These are phyloP conservation scores for Gentiana dahurica DNA, from an alignment of 257 asterid genomes.

Conservation along the genomic window DNA sequence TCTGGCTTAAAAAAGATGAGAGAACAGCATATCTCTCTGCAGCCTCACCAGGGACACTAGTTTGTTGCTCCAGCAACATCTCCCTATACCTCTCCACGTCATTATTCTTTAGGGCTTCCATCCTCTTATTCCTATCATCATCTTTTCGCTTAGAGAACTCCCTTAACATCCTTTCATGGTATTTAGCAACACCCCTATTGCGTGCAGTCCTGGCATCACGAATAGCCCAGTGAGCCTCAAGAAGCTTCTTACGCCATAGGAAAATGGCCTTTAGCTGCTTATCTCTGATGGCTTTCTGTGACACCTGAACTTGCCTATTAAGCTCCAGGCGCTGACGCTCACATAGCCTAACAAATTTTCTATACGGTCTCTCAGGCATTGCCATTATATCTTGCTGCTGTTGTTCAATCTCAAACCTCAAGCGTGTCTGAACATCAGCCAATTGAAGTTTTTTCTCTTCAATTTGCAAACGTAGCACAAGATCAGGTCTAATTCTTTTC, in stretches of 20 bases:
- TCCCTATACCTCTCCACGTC: constrained; percentile 98
- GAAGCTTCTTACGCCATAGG: constrained; percentile 99
- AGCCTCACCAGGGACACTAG: constrained; percentile 75
- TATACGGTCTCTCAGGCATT: constrained; percentile 97
- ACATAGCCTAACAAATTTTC: constrained; percentile 86
- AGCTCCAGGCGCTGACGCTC: constrained; percentile 98
- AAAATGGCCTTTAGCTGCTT: constrained; percentile 87
- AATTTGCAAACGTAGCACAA: constrained; percentile 73
- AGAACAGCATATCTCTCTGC: constrained; percentile 97
- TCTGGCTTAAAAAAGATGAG: constrained; percentile 82
- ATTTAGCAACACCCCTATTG: constrained; percentile 95
- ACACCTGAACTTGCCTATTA: constrained; percentile 84
- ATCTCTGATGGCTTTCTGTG: constrained; percentile 76
- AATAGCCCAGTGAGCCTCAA: constrained; percentile 94
- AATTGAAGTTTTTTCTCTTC: constrained; percentile 91
- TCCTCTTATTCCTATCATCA: constrained; percentile 81
- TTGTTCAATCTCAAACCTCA: constrained; percentile 89
- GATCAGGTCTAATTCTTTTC: constrained; percentile 92
- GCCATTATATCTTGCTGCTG: constrained; percentile 95
- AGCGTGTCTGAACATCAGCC: constrained; percentile 82
- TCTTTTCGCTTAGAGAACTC: constrained; percentile 94
- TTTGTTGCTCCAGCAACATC: constrained; percentile 97
- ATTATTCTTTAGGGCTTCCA: constrained; percentile 98
- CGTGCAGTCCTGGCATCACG: constrained; percentile 98
- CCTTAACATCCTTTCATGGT: constrained; percentile 92